These are phyloP conservation scores for Hirsutella rhossiliensis DNA, from an alignment of 2,329 filamentous ascomycete species.

Conservation along the genomic window DNA sequence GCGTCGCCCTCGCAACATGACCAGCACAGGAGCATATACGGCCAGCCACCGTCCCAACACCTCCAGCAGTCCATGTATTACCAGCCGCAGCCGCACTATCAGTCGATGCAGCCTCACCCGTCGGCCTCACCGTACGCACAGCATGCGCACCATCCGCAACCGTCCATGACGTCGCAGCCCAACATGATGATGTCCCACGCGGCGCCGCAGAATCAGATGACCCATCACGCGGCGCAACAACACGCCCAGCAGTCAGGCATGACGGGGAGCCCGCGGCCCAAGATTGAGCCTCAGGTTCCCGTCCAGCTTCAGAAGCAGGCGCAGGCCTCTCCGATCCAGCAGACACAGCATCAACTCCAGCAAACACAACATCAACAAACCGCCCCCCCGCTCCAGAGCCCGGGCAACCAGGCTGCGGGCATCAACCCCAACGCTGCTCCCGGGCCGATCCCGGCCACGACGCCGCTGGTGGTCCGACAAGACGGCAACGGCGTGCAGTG, in stretches of 20 bases:
- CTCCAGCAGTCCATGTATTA: constrained; percentile 76
- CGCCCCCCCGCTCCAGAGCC: constrained; percentile 26
- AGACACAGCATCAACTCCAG: constrained; percentile 12
- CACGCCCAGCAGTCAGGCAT: constrained; percentile 33
- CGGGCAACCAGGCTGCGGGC: constrained; percentile 28
- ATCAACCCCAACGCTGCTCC: constrained; percentile 86
- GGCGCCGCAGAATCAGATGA: constrained; percentile 43
- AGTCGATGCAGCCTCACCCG: constrained; percentile 53
- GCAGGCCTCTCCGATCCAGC: constrained; percentile 29
- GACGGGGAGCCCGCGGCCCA: constrained; percentile 49
- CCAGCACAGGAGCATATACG: constrained; percentile 79
- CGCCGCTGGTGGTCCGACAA: constrained; percentile 84
- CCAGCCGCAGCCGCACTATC: constrained; percentile 46
- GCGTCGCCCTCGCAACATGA: constrained; percentile 83
- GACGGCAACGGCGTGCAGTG: constrained; percentile 96
- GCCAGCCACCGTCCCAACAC: constrained; percentile 65
- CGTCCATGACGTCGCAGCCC: constrained; percentile 51
- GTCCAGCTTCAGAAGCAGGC: constrained; percentile 46
- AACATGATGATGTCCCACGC: constrained; percentile 56
- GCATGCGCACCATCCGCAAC: constrained; percentile 36
- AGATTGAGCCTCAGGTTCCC: constrained; percentile 50
- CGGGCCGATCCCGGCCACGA: constrained; percentile 92
- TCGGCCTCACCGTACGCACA: constrained; percentile 49
- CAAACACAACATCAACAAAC: constrained; percentile 24
- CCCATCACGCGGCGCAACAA: constrained; percentile 46